These are phyloP conservation scores for Saussurea involucrata DNA, from an alignment of 129 eudicot species.

Conservation along the genomic window DNA sequence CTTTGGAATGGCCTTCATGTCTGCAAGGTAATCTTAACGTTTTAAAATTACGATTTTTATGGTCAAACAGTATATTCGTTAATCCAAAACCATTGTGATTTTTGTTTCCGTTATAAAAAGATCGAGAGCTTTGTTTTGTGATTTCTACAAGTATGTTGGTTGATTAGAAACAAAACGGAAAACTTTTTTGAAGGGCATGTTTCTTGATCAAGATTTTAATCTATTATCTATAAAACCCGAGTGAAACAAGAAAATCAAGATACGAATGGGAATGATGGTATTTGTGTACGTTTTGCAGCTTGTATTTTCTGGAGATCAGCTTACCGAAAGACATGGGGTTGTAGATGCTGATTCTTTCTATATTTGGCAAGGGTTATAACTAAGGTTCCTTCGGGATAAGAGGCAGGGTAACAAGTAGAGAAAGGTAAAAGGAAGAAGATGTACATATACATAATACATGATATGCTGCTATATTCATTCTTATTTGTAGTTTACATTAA, in stretches of 20 bases:
- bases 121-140: neutral
- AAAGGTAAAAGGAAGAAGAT: slow-evolving; percentile 14
- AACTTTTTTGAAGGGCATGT: neutral
- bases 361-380: neutral
- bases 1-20: slow-evolving; percentile 97
- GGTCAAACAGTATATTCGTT: neutral
- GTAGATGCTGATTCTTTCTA: slow-evolving; percentile 30
- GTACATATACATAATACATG: slow-evolving; percentile 24
- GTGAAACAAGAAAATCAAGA: neutral
- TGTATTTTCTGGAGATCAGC: slow-evolving; percentile 86
- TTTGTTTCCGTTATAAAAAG: neutral
- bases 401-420: slow-evolving; percentile 20
- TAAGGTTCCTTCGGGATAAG: neutral
- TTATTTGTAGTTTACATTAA: slow-evolving; percentile 19
- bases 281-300: slow-evolving; percentile 48
- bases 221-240: neutral
- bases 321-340: slow-evolving; percentile 72
- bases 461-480: slow-evolving; percentile 21
- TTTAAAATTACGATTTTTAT: neutral
- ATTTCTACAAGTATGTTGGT: neutral
- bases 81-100: neutral
- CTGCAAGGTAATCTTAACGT: slow-evolving; percentile 69
- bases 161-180: neutral
- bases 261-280: neutral
- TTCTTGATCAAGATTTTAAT: neutral